Evolutionary conservation across 1,284 basidiomycete genomes (phyloP), one percentile per base, ranked within the genome.

Genomic region (Cystobasidium pallidum): DNA sequence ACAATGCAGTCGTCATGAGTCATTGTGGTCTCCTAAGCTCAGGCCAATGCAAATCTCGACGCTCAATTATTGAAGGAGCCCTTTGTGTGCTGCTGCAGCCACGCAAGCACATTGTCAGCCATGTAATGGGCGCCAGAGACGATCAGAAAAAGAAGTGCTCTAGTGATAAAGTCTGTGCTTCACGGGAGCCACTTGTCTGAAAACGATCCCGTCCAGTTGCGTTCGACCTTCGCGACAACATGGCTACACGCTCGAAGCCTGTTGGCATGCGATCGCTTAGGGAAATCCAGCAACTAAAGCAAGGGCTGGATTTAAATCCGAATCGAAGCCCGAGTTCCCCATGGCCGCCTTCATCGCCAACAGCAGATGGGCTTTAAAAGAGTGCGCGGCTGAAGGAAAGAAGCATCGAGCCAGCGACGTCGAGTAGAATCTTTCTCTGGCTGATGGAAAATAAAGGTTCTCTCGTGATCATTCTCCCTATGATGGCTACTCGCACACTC

Each of bases 51-150:
- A 54, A 54, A 54, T 54, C 19, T 54, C 8, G 51, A 54, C 19
- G 51, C 51, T 54, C 51, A 19, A 54, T 54, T 54, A 54, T 54
- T 54, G 51, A 54, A 32, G 51, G 51, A 54, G 51, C 51, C 51
- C 51, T 54, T 54, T 54, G 51, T 54, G 51, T 54, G 51, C 51
- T 54, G 51, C 51, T 54, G 51, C 51, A 54, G 51, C 51, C 19
- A 54, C 51, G 51, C 51, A 54, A 54, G 51, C 51, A 54, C 51
- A 54, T 54, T 54, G n/a, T n/a, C n/a, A n/a, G n/a, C n/a, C n/a
- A n/a, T n/a, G n/a, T n/a, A n/a, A n/a, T n/a, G n/a, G n/a, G 51
- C 51, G 51, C 51, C 19, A 54, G 30, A 54, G 51, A 54, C 51
- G 51, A 54, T 54, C 51, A 54, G 13, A 54, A 54, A 54, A 54